Evolutionary conservation across 805 yeast species (phyloP).

Genomic region (Ogataea sp.): DNA sequence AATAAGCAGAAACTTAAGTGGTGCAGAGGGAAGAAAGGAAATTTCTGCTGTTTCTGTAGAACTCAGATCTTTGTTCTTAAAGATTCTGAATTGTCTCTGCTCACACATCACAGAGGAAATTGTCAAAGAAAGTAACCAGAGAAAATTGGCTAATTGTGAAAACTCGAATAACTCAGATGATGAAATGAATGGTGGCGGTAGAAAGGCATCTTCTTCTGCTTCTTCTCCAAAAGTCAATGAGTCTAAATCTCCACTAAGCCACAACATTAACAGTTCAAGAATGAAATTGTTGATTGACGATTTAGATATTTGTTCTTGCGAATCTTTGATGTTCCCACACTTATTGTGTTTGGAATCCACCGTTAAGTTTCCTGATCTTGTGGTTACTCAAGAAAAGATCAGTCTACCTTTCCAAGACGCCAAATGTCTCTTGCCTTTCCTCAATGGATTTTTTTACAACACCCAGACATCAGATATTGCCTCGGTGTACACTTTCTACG

Average conservation of each 20-base stretch:
- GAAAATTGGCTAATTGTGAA: background rate
- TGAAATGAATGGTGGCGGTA: background rate
- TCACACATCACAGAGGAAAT: constrained; percentile 8
- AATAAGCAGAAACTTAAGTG: constrained; percentile 4
- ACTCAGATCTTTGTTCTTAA: constrained; percentile 14
- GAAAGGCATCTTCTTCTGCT: background rate
- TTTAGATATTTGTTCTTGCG: constrained; percentile 8
- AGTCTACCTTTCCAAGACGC: constrained; percentile 11
- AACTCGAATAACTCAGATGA: background rate
- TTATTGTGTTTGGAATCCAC: background rate
- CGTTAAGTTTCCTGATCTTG: constrained; percentile 1
- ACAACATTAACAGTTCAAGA: background rate
- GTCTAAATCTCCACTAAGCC: too few species aligned
- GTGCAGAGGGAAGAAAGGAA: background rate
- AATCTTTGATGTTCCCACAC: constrained; percentile 6
- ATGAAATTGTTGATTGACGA: constrained; percentile 10
- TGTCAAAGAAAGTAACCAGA: background rate
- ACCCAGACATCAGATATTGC: constrained; percentile 19
- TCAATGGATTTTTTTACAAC: constrained; percentile 22
- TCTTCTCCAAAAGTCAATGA: background rate
- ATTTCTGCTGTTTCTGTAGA: constrained; percentile 14
- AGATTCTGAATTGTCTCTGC: constrained; percentile 8
- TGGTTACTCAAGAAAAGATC: constrained; percentile 4
- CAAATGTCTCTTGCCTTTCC: constrained; percentile 10
- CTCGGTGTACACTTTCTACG: constrained; percentile 18